phyloP scores from a whole-genome alignment of 805 yeast genomes.

The Blastobotrys peoriensis region DNA sequence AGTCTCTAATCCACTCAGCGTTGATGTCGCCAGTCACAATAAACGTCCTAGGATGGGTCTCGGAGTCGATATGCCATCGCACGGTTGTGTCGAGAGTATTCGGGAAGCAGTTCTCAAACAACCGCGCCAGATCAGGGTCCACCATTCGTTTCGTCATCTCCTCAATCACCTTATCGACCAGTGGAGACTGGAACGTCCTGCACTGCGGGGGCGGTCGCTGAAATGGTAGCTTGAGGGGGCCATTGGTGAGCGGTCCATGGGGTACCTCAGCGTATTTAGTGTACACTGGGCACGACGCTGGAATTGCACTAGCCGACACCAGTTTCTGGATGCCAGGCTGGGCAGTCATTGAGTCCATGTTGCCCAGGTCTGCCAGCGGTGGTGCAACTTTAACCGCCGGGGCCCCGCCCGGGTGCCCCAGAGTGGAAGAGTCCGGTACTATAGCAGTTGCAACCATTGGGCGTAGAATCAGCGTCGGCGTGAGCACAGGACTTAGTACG shows the following conservation, averaged over 20 bases:
- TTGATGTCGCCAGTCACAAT: slow-evolving; percentile 89
- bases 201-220: slow-evolving; percentile 73
- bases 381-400: too few species aligned
- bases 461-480: background rate
- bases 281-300: slow-evolving; percentile 51
- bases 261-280: slow-evolving; percentile 47
- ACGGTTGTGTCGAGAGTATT: slow-evolving; percentile 86
- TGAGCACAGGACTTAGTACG: background rate
- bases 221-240: slow-evolving; percentile 53
- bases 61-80: slow-evolving; percentile 50
- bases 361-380: background rate
- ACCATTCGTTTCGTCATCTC: slow-evolving; percentile 45
- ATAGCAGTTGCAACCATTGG: background rate
- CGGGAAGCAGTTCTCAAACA: slow-evolving; percentile 79
- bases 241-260: slow-evolving; percentile 56
- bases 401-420: too few species aligned
- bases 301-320: background rate
- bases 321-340: background rate
- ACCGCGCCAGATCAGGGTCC: slow-evolving; percentile 63
- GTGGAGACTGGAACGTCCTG: slow-evolving; percentile 60
- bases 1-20: slow-evolving; percentile 90
- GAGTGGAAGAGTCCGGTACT: too few species aligned
- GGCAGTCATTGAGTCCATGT: background rate
- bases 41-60: slow-evolving; percentile 51
- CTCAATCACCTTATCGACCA: slow-evolving; percentile 54